Percentiles rank a stretch among this genome's conserved stretches.
phyloP scores from a whole-genome alignment of 2,329 filamentous ascomycete genomes.

The Botrytis paeoniae region DNA sequence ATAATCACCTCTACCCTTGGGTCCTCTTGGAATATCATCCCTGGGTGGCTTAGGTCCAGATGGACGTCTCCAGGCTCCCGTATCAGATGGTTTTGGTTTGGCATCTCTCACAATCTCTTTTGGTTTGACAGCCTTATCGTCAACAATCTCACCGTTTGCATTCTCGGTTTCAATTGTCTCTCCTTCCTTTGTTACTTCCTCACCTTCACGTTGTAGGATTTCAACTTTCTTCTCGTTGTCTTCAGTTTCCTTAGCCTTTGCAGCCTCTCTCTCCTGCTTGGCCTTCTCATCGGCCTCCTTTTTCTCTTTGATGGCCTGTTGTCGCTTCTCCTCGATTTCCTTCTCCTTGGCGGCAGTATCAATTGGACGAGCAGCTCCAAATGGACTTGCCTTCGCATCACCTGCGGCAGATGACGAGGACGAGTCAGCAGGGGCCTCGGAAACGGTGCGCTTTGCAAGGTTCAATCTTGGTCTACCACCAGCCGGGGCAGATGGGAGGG shows the following conservation, averaged over 20 bases:
- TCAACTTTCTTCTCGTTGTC: constrained; percentile 40
- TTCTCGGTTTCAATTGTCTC: constrained; percentile 38
- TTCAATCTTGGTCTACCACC: constrained; percentile 74
- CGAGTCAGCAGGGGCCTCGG: constrained; percentile 57
- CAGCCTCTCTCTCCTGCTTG: constrained; percentile 61
- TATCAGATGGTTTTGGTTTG: constrained; percentile 56
- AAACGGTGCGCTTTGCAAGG: constrained; percentile 85
- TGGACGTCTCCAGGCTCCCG: constrained; percentile 58
- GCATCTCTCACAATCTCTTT: constrained; percentile 45
- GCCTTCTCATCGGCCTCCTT: constrained; percentile 61
- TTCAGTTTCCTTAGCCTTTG: constrained; percentile 39
- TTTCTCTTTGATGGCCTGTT: constrained; percentile 73
- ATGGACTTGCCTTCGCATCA: constrained; percentile 87
- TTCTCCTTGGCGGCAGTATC: constrained; percentile 88
- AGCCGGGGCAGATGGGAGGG: constrained; percentile 54
- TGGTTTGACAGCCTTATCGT: constrained; percentile 50
- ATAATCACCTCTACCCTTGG: constrained; percentile 43
- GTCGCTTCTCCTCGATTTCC: constrained; percentile 84
- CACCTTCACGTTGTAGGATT: constrained; percentile 34
- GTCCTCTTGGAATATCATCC: constrained; percentile 41
- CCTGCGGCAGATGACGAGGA: constrained; percentile 48
- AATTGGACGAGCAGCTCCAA: constrained; percentile 89
- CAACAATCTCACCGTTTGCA: constrained; percentile 41
- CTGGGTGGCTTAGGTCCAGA: constrained; percentile 44
- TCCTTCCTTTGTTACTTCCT: constrained; percentile 36